Evolutionary conservation across 768 basidiomycete species (phyloP).

Genomic region (Auriculariales sp.): DNA sequence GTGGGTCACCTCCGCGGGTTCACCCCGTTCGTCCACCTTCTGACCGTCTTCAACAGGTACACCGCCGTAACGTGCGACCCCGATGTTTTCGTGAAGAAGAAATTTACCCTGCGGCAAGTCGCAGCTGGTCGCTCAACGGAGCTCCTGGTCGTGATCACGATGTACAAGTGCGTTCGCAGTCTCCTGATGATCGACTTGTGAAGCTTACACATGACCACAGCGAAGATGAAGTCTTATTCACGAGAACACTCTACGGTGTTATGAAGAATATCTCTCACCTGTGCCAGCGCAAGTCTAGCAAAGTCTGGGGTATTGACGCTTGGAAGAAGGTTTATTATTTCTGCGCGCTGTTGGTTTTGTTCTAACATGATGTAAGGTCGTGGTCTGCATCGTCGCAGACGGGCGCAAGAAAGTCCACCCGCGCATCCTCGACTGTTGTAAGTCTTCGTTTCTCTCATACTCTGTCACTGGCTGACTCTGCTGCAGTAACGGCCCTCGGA

Average conservation of each 20-base stretch:
- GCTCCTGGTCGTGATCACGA: slow-evolving; percentile 86
- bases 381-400: slow-evolving; percentile 85
- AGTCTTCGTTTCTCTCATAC: slow-evolving; percentile 13
- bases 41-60: slow-evolving; percentile 15
- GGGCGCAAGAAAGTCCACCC: slow-evolving; percentile 63
- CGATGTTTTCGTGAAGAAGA: slow-evolving; percentile 73
- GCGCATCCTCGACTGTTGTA: slow-evolving; percentile 59
- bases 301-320: slow-evolving; percentile 90
- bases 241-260: slow-evolving; percentile 86
- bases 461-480: not conserved
- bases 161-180: slow-evolving; percentile 75
- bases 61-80: slow-evolving; percentile 92
- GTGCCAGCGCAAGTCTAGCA: slow-evolving; percentile 74
- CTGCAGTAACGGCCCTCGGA: not conserved
- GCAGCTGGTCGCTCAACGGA: slow-evolving; percentile 71
- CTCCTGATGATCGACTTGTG: not conserved
- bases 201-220: slow-evolving; percentile 26
- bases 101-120: slow-evolving; percentile 77
- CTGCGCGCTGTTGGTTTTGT: not conserved
- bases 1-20: no score
- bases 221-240: slow-evolving; percentile 82
- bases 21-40: slow-evolving; percentile 16
- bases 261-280: slow-evolving; percentile 50
- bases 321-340: slow-evolving; percentile 70
- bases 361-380: slow-evolving; percentile 37